A percentile compares a stretch with the other conserved stretches of the same genome.
phyloP scores from a whole-genome alignment of 345 rosid species.

The Arabis alpina region DNA sequence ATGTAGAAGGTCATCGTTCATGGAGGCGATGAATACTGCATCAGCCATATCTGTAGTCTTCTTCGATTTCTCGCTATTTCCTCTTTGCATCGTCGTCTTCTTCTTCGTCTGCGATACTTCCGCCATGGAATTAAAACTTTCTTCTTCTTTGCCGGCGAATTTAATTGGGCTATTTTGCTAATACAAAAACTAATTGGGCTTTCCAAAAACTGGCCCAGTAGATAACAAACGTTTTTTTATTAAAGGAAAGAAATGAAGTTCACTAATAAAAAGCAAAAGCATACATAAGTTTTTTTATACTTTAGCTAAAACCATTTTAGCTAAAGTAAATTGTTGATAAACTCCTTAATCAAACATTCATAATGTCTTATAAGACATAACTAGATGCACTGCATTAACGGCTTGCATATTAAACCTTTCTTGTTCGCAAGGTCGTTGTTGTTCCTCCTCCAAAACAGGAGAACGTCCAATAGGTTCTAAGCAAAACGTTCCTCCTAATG shows the following conservation, averaged over 20 bases:
- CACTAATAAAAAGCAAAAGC: no score
- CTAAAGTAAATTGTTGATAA: no score
- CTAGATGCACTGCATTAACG: conserved; percentile 42
- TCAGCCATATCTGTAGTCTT: background rate
- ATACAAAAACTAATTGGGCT: background rate
- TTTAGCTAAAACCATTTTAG: no score
- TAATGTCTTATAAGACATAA: conserved; percentile 34
- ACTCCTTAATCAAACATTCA: no score
- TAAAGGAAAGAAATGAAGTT: no score
- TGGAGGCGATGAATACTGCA: conserved; percentile 22
- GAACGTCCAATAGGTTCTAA: conserved; percentile 46
- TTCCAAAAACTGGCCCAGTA: background rate
- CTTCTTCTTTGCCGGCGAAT: conserved; percentile 16
- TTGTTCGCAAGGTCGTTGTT: conserved; percentile 26
- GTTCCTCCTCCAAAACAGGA: conserved; percentile 4
- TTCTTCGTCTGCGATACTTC: conserved; percentile 18
- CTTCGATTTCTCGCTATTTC: conserved; percentile 30
- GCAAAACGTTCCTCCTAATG: conserved; percentile 48
- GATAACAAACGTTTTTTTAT: no score
- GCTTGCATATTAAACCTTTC: conserved; percentile 39
- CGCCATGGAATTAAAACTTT: background rate
- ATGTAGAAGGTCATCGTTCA: conserved; percentile 37
- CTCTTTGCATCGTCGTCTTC: conserved; percentile 17
- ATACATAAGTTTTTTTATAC: no score
- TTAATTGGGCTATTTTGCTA: background rate